phyloP scores from a whole-genome alignment of 177 flowering plant species.

The Tripterygium wilfordii region DNA sequence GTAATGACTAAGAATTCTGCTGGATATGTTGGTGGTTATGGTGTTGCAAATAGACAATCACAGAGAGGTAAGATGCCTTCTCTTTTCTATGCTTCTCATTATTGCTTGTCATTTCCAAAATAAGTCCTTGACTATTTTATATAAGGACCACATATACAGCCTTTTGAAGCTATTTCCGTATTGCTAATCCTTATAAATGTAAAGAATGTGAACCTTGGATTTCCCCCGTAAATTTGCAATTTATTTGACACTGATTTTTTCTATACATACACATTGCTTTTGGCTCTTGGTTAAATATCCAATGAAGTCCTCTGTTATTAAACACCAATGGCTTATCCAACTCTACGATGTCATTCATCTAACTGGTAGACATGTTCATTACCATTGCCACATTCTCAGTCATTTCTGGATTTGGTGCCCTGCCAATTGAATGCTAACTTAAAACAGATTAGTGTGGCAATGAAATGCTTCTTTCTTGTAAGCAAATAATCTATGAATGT shows the following conservation, averaged over 20 bases:
- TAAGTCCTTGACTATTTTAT: too few species aligned
- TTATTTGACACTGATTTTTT: neutral
- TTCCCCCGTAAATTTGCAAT: neutral
- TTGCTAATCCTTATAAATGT: neutral
- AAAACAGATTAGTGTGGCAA: too few species aligned
- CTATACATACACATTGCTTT: neutral
- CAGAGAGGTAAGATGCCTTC: slow-evolving; percentile 49
- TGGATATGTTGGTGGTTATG: slow-evolving; percentile 59
- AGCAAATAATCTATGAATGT: neutral
- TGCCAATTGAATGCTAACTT: too few species aligned
- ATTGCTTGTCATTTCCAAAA: too few species aligned
- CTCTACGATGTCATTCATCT: too few species aligned
- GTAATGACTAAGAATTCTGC: slow-evolving; percentile 41
- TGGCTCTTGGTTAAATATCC: neutral
- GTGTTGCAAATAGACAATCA: slow-evolving; percentile 59
- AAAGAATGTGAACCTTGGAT: neutral
- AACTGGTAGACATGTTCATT: too few species aligned
- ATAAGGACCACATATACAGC: too few species aligned
- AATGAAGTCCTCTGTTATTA: too few species aligned
- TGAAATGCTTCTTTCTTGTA: neutral
- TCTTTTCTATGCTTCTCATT: neutral
- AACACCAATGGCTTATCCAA: too few species aligned
- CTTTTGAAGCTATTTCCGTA: neutral
- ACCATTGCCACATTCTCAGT: too few species aligned
- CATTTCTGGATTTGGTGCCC: too few species aligned